Percentiles rank a stretch among this genome's conserved stretches.
These are phyloP conservation scores for Gaeumannomyces sp. DNA, from an alignment of 2,329 filamentous ascomycete genomes.

Conservation along the genomic window DNA sequence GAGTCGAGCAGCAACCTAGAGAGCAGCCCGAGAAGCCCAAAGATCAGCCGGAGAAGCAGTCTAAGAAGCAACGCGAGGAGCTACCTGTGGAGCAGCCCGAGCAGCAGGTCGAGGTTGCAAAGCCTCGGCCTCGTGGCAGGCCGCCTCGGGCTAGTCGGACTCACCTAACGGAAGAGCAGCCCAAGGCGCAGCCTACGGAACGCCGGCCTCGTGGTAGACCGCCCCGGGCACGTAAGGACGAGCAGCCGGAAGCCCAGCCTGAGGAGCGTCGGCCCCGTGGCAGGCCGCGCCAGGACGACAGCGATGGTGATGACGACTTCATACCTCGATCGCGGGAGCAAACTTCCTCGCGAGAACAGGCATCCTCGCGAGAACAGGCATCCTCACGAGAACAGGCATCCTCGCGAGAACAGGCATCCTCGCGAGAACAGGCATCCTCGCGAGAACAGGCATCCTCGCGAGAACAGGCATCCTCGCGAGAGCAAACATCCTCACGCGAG, in stretches of 20 bases:
- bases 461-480: not conserved
- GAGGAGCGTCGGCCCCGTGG: not conserved
- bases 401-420: not conserved
- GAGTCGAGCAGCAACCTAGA: not conserved
- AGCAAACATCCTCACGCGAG: not conserved
- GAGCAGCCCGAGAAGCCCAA: not conserved
- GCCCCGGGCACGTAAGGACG: not conserved
- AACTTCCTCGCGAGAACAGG: not conserved
- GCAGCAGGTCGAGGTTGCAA: not conserved
- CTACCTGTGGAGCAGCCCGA: not conserved
- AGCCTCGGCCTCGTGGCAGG: not conserved
- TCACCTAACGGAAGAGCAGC: not conserved
- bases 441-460: too few relatives aligned
- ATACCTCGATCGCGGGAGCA: not conserved
- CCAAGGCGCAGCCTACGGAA: not conserved
- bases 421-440: not conserved
- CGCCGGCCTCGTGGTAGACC: not conserved
- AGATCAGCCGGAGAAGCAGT: not conserved
- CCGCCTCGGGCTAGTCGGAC: not conserved
- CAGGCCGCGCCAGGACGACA: not conserved
- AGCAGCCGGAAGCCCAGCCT: not conserved
- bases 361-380: not conserved
- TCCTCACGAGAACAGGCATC: not conserved
- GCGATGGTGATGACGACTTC: not conserved
- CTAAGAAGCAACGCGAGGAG: not conserved